These are phyloP conservation scores for Diplotaxis tenuifolia DNA, from an alignment of 345 rosid species.

Conservation along the genomic window DNA sequence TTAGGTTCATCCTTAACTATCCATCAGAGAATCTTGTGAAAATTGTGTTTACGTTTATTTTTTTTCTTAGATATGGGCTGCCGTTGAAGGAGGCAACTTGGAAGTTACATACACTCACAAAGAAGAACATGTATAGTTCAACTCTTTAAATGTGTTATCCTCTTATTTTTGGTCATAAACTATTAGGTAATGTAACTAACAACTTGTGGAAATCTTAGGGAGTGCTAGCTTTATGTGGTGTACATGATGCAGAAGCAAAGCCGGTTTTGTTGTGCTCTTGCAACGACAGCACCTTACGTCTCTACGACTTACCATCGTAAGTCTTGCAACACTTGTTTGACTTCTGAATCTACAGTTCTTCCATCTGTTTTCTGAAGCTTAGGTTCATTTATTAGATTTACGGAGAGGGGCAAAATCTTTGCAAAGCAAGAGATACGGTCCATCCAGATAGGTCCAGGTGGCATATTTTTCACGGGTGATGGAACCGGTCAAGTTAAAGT, in stretches of 20 bases:
- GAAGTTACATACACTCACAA: slow-evolving; percentile 89
- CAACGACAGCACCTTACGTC: slow-evolving; percentile 68
- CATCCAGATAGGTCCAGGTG: slow-evolving; percentile 74
- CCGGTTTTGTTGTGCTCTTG: slow-evolving; percentile 77
- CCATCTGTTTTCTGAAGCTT: not conserved
- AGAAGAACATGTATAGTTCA: slow-evolving; percentile 74
- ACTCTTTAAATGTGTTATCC: not conserved
- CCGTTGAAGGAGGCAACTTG: slow-evolving; percentile 83
- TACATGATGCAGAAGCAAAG: slow-evolving; percentile 76
- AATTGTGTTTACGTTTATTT: not conserved
- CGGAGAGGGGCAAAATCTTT: slow-evolving; percentile 86
- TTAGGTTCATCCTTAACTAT: slow-evolving; percentile 16
- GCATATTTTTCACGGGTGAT: slow-evolving; percentile 90
- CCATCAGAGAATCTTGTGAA: not conserved
- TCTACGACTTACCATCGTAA: slow-evolving; percentile 94
- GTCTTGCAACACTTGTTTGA: slow-evolving; percentile 27
- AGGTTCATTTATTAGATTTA: slow-evolving; percentile 47
- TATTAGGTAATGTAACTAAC: slow-evolving; percentile 2
- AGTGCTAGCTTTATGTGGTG: slow-evolving; percentile 68
- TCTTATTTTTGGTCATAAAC: not conserved
- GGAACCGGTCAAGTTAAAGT: slow-evolving; percentile 92
- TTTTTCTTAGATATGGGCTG: slow-evolving; percentile 75
- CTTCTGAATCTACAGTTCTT: not conserved
- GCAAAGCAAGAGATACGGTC: slow-evolving; percentile 82
- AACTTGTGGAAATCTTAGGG: slow-evolving; percentile 48